A percentile compares a stretch with the other conserved stretches of the same genome.
phyloP scores from a whole-genome alignment of 2,329 filamentous ascomycete species.

The Hypoxylon sp. region DNA sequence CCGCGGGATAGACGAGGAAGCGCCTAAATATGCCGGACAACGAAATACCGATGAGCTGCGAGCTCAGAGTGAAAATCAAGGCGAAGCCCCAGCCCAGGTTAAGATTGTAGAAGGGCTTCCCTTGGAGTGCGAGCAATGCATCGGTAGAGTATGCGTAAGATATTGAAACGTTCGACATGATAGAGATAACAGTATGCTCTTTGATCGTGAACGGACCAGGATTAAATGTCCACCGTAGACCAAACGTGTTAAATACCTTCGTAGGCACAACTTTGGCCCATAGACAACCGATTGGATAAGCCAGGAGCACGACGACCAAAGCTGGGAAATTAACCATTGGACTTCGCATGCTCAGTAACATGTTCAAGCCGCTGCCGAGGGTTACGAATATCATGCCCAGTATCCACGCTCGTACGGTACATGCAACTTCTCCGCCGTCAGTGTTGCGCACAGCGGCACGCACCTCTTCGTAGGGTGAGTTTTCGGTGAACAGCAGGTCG shows the following conservation, averaged over 20 bases:
- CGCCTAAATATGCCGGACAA: constrained; percentile 65
- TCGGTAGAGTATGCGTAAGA: constrained; percentile 60
- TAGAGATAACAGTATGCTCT: constrained; percentile 61
- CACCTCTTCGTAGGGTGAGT: constrained; percentile 59
- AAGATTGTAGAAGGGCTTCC: constrained; percentile 60
- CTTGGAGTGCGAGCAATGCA: constrained; percentile 58
- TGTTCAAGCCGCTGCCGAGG: constrained; percentile 58
- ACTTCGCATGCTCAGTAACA: constrained; percentile 56
- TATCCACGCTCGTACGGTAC: constrained; percentile 63
- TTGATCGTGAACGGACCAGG: constrained; percentile 63
- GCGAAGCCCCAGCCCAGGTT: constrained; percentile 65
- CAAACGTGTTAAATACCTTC: constrained; percentile 60
- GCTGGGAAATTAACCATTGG: constrained; percentile 57
- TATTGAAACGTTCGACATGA: constrained; percentile 62
- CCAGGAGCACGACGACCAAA: constrained; percentile 59
- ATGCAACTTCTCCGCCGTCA: constrained; percentile 61
- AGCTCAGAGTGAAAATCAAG: constrained; percentile 64
- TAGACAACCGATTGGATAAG: constrained; percentile 61
- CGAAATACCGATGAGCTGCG: constrained; percentile 68
- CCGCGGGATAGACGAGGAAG: constrained; percentile 64
- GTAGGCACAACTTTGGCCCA: constrained; percentile 62
- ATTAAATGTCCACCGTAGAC: constrained; percentile 61
- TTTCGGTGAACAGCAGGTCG: constrained; percentile 54
- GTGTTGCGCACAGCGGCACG: constrained; percentile 62
- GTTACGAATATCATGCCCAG: constrained; percentile 62